Evolutionary conservation across 768 basidiomycete genomes (phyloP), one percentile per base, ranked within the genome.

Genomic region (Lyophyllum atratum): DNA sequence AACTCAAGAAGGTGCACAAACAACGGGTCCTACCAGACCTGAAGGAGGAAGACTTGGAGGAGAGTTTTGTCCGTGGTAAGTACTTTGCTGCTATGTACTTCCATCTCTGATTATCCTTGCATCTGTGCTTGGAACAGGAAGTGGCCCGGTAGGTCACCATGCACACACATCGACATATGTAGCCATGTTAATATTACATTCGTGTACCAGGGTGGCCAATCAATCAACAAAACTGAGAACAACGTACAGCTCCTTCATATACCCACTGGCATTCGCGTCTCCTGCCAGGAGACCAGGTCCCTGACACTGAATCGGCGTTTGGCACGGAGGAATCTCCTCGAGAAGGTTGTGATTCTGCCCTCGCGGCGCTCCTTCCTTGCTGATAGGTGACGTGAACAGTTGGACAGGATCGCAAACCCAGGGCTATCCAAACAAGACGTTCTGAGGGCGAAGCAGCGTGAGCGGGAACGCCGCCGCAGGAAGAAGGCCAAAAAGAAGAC

Each of bases 141-240:
- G 91, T 67, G 95, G 93, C 17, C 93, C 94, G 59, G 80, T 81
- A 76, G 66, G 79, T 75, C 64, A 56, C 55, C 56, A 54, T 49
- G 51, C 31, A 42, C 33, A 12, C 43, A 42, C 39, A 48, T 31
- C 39, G 22, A 57, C 52, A 58, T 62, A 65, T 47, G 64, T 58
- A 59, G 59, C 54, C 33, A 48, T 55, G 52, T 68, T 63, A 56
- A 63, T 63, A 64, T 67, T 65, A 62, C 67, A 60, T 65, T 67
- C 55, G 54, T 63, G 31, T 66, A 31, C 43, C 64, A 82, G 81
- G 95, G 95, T 26, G 95, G 95, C n/a, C 95, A 98, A 79, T 94
- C 93, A 25, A 87, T 96, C 69, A 96, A 98, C 79, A 98, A 97
- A 76, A 93, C 92, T 58, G 83, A 89, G 77, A 87, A 95, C 72